Base-by-base conservation (phyloP, 2,329 filamentous ascomycete species). In the Fusarium sp. region DNA sequence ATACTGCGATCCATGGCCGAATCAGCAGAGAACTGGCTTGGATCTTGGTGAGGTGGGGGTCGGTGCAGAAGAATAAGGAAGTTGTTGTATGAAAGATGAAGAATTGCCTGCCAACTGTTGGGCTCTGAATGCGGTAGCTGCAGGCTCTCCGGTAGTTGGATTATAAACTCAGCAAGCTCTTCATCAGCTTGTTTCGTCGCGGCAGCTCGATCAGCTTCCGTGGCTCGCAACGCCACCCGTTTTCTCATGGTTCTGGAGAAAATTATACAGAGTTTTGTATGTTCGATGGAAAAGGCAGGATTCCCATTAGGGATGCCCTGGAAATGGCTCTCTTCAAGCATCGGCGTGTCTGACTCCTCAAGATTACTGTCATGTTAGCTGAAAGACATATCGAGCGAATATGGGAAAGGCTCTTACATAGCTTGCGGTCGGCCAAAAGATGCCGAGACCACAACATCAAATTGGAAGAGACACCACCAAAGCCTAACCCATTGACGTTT, bases 391-490 rank as follows among this genome's bases (percentile, higher is more conserved):
- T n/a, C 20, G 15, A 18, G 26, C 20, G 20, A 20, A 20, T 20
- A 20, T 28, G 20, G 26, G 30, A 12, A 18, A 16, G 23, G n/a
- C 18, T 74, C 77, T 73, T 54, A 77, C 77, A 87, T 83, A 20
- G 83, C 81, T 69, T 84, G 82, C 18, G 85, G 85, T 49, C 85
- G 80, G 37, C 85, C 85, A 72, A 86, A 83, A 16, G 78, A 73
- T 12, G 77, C 65, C 0, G 80, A 77, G 6, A 80, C 67, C 46
- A 80, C 51, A 6, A 79, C 76, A 53, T 82, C 80, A 36, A 77
- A 77, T 60, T 82, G 80, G 41, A 80, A 78, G 6, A 82, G 67
- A 18, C 77, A 74, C 80, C 80, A 82, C 79, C 79, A 82, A 6
- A 81, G 65, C 7, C 80, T 72, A 8, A 77, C 61, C 77, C 79